Percentiles rank a stretch among this genome's conserved stretches.
These are phyloP conservation scores for Dorcoceras hygrometricum DNA, from an alignment of 257 asterid genomes.

Conservation along the genomic window DNA sequence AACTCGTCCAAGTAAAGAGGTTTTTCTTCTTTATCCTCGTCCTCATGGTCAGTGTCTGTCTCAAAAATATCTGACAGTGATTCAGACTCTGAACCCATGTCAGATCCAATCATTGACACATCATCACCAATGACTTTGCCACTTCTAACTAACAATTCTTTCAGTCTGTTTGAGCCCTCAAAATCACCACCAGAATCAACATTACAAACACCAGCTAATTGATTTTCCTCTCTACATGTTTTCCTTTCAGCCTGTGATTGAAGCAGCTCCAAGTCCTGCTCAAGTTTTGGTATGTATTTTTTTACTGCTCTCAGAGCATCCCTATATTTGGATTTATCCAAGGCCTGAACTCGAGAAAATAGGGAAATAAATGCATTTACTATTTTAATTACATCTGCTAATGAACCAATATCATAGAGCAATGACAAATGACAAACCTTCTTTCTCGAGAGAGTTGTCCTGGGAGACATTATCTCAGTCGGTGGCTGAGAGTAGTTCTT, in stretches of 20 bases:
- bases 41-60: slow-evolving; percentile 59
- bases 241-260: slow-evolving; percentile 58
- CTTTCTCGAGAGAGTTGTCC: slow-evolving; percentile 80
- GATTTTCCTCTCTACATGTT: slow-evolving; percentile 30
- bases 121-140: slow-evolving; percentile 31
- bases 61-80: slow-evolving; percentile 85
- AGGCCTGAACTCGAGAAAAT: slow-evolving; percentile 57
- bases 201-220: slow-evolving; percentile 26
- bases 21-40: slow-evolving; percentile 39
- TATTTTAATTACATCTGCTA: slow-evolving; percentile 1
- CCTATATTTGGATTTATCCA: slow-evolving; percentile 87
- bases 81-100: slow-evolving; percentile 62
- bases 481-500: slow-evolving; percentile 97
- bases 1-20: slow-evolving; percentile 69
- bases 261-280: slow-evolving; percentile 78
- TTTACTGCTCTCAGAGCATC: slow-evolving; percentile 82
- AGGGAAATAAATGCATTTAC: slow-evolving; percentile 20
- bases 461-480: slow-evolving; percentile 95
- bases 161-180: slow-evolving; percentile 57
- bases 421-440: slow-evolving; percentile 45
- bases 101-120: slow-evolving; percentile 39
- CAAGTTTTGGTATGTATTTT: slow-evolving; percentile 78
- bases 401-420: background rate
- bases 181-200: slow-evolving; percentile 29
- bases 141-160: slow-evolving; percentile 51